A percentile compares a stretch with the other conserved stretches of the same genome.
Conservation (phyloP, 140 eudicot species). For the Ambrosia hybrid region DNA sequence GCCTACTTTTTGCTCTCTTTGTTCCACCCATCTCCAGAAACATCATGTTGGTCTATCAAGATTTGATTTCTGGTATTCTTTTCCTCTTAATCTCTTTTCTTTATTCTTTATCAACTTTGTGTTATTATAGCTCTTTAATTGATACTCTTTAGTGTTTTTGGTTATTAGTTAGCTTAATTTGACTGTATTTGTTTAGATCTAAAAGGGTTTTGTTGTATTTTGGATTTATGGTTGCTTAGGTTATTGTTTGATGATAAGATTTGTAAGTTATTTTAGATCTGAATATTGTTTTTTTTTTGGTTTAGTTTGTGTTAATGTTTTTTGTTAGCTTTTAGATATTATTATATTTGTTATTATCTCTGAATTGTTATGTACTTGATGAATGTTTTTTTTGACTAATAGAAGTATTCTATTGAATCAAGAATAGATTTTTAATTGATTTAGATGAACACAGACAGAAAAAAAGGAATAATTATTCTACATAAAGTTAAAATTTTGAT, state of each 20-base stretch:
- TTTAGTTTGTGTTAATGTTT: neutral
- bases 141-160: conserved; percentile 13
- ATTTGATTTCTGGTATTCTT: conserved; percentile 49
- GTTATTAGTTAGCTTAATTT: conserved; percentile 1
- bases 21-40: conserved; percentile 23
- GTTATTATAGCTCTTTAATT: neutral
- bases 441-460: neutral
- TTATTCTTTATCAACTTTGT: neutral
- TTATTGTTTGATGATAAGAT: conserved; percentile 14
- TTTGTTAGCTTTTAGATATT: neutral
- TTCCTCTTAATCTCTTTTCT: neutral
- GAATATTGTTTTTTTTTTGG: neutral
- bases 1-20: conserved; percentile 5
- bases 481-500: neutral
- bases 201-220: no score
- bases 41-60: conserved; percentile 66
- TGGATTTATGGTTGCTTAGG: neutral
- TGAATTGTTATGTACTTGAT: neutral
- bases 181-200: conserved; percentile 25
- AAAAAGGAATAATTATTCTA: neutral
- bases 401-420: neutral
- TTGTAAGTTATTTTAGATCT: conserved; percentile 26
- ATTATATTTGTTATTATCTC: neutral
- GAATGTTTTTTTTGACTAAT: neutral
- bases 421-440: neutral